Conservation (phyloP, 2,329 filamentous ascomycete genomes). For the Fusarium nematophilum region DNA sequence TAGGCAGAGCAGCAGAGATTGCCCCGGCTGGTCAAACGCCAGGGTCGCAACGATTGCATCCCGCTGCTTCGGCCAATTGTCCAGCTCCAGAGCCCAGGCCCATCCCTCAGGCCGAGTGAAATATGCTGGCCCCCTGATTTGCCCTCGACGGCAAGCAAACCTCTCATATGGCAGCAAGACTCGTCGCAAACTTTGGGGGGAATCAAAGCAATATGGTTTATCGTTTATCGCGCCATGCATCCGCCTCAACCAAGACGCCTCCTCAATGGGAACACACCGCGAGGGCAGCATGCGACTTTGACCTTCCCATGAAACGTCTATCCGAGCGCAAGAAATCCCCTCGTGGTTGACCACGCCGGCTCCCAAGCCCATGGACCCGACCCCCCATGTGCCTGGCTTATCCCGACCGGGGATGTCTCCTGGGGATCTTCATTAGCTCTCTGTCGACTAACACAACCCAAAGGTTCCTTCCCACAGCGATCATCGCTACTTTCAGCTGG, state of each 20-base stretch:
- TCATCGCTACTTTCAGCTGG: constrained; percentile 17
- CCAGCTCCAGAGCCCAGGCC: too few species aligned
- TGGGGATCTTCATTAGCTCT: constrained; percentile 19
- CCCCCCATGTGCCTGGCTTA: constrained; percentile 15
- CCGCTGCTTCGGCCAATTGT: too few species aligned
- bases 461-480: constrained; percentile 10
- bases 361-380: constrained; percentile 5
- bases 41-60: too few species aligned
- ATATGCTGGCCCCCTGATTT: constrained; percentile 6
- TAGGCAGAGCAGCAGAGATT: too few species aligned
- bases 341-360: constrained; percentile 12
- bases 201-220: too few species aligned
- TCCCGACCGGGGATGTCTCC: constrained; percentile 18
- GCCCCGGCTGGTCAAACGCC: too few species aligned
- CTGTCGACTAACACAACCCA: constrained; percentile 9
- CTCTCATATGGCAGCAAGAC: constrained; percentile 4
- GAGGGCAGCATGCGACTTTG: background rate
- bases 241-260: constrained; percentile 13
- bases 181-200: constrained; percentile 5
- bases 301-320: constrained; percentile 3
- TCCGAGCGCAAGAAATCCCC: constrained; percentile 7
- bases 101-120: too few species aligned
- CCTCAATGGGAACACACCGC: background rate
- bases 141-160: background rate
- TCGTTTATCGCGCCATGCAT: constrained; percentile 2